Conservation (phyloP, 2,329 filamentous ascomycete genomes). For the Fusarium sp. region DNA sequence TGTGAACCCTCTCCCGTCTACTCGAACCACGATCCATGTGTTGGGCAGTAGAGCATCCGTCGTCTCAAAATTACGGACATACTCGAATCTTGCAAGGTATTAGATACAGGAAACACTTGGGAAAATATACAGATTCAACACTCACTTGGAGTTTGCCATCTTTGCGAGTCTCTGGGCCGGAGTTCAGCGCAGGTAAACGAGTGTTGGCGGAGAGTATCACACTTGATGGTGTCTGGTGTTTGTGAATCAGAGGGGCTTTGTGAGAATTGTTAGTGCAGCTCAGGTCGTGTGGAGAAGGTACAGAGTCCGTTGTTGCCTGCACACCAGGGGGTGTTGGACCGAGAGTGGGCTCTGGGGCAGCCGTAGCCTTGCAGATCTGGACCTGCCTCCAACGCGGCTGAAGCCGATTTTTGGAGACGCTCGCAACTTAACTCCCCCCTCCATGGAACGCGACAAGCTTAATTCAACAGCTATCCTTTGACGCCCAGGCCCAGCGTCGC, state of each 20-base stretch:
- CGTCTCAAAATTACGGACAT: constrained; percentile 91
- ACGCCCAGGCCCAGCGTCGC: neutral
- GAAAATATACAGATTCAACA: neutral
- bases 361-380: constrained; percentile 50
- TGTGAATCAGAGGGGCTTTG: constrained; percentile 36
- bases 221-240: constrained; percentile 23
- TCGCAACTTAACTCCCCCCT: constrained; percentile 24
- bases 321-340: constrained; percentile 18
- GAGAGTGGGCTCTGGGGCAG: neutral
- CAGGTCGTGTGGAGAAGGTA: constrained; percentile 22
- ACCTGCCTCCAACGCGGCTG: constrained; percentile 40
- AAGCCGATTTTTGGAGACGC: constrained; percentile 35
- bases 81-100: constrained; percentile 78
- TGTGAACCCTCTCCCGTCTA: constrained; percentile 95
- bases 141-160: constrained; percentile 69
- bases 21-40: constrained; percentile 94
- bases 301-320: constrained; percentile 13
- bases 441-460: constrained; percentile 35
- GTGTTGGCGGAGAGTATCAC: constrained; percentile 1
- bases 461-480: constrained; percentile 6
- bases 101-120: constrained; percentile 17
- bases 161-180: constrained; percentile 15
- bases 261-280: constrained; percentile 46
- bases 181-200: constrained; percentile 3
- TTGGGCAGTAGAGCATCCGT: constrained; percentile 84